Conservation (phyloP, 2,329 filamentous ascomycete genomes). For the Nothomitra cinnamomea region DNA sequence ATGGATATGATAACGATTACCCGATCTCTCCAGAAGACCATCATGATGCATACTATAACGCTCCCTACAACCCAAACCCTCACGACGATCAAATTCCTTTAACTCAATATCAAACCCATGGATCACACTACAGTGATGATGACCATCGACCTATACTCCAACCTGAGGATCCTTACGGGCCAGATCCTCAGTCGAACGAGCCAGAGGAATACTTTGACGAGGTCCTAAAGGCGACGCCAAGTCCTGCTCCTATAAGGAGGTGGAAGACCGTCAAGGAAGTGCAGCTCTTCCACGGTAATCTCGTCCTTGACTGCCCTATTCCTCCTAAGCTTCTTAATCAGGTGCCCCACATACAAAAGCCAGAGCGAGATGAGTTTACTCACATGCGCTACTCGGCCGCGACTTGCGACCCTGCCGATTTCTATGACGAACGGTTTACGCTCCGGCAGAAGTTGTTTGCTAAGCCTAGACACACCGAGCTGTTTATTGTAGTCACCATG, state of each 20-base stretch:
- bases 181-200: conserved; percentile 32
- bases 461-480: conserved; percentile 79
- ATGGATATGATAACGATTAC: conserved; percentile 46
- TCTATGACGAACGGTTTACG: conserved; percentile 79
- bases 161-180: conserved; percentile 42
- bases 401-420: conserved; percentile 81
- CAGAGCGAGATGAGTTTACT: conserved; percentile 75
- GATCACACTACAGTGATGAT: conserved; percentile 45
- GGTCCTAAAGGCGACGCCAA: conserved; percentile 27
- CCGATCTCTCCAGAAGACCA: conserved; percentile 67
- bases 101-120: conserved; percentile 27
- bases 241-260: conserved; percentile 52
- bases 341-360: conserved; percentile 60
- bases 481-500: conserved; percentile 96
- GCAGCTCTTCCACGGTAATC: conserved; percentile 88
- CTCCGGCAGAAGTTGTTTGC: conserved; percentile 82
- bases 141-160: conserved; percentile 63
- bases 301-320: conserved; percentile 92
- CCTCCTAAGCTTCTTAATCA: conserved; percentile 77
- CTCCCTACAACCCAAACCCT: conserved; percentile 58
- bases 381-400: conserved; percentile 90
- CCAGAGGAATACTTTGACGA: conserved; percentile 25
- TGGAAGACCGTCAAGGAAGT: conserved; percentile 99
- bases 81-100: conserved; percentile 37
- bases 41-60: conserved; percentile 73